Evolutionary conservation across 2,329 filamentous ascomycete genomes (phyloP).

Genomic region (Dendryphion nanum): DNA sequence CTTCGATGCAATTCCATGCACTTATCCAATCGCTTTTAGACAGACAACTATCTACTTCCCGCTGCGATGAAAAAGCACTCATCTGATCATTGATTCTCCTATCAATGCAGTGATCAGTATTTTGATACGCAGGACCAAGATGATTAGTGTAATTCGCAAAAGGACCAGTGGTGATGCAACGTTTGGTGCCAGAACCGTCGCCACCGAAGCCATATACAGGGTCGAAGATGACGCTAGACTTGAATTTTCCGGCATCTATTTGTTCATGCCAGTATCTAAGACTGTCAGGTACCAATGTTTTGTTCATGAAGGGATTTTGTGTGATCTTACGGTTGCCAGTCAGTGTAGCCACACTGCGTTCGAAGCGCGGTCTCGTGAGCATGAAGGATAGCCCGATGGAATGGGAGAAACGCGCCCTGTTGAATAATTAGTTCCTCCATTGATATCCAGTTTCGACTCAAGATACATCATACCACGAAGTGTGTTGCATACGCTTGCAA

Average conservation of each 20-base stretch:
- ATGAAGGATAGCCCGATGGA: slow-evolving; percentile 34
- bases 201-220: slow-evolving; percentile 17
- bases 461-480: slow-evolving; percentile 10
- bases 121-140: slow-evolving; percentile 10
- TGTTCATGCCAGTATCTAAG: slow-evolving; percentile 22
- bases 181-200: slow-evolving; percentile 8
- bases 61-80: not conserved
- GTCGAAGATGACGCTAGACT: slow-evolving; percentile 11
- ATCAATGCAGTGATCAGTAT: slow-evolving; percentile 20
- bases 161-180: slow-evolving; percentile 17
- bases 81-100: slow-evolving; percentile 10
- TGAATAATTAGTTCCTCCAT: too few relatives aligned
- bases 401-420: slow-evolving; percentile 34
- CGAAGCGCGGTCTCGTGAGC: slow-evolving; percentile 31
- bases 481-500: slow-evolving; percentile 6
- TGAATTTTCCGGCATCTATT: slow-evolving; percentile 18
- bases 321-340: slow-evolving; percentile 24
- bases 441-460: too few relatives aligned
- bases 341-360: slow-evolving; percentile 31
- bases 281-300: too few relatives aligned
- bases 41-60: slow-evolving; percentile 10
- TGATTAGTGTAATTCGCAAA: slow-evolving; percentile 17
- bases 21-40: slow-evolving; percentile 4
- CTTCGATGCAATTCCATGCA: slow-evolving; percentile 16
- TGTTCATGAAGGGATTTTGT: not conserved